Percentiles rank a stretch among this genome's conserved stretches.
These are phyloP conservation scores for Arthroderma uncinatum DNA, from an alignment of 2,329 filamentous ascomycete genomes.

Conservation along the genomic window DNA sequence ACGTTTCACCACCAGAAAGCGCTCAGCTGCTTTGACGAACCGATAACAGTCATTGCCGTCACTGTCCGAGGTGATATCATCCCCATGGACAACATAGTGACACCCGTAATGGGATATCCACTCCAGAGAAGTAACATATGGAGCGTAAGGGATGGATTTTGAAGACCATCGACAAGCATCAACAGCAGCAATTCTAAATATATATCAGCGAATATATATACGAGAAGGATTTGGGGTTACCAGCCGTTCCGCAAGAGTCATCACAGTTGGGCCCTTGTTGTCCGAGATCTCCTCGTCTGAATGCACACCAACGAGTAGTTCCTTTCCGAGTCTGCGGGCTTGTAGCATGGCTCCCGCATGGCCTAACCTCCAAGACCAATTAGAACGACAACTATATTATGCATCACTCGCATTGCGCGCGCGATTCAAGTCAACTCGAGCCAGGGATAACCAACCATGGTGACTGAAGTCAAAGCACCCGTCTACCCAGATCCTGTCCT, in stretches of 20 bases:
- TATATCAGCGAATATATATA: slow-evolving; percentile 1
- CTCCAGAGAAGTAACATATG: slow-evolving; percentile 84
- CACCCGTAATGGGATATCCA: slow-evolving; percentile 96
- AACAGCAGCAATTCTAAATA: slow-evolving; percentile 60
- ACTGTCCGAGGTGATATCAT: slow-evolving; percentile 93
- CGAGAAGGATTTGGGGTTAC: slow-evolving; percentile 15
- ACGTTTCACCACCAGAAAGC: slow-evolving; percentile 94
- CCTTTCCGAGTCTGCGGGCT: slow-evolving; percentile 77
- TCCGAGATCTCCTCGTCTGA: slow-evolving; percentile 90
- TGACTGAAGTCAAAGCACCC: slow-evolving; percentile 99
- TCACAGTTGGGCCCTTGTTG: slow-evolving; percentile 96
- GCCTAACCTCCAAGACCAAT: slow-evolving; percentile 40
- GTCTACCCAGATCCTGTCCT: slow-evolving; percentile 89
- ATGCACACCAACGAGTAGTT: slow-evolving; percentile 86
- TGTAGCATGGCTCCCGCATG: slow-evolving; percentile 96
- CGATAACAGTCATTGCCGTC: slow-evolving; percentile 94
- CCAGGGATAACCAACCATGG: slow-evolving; percentile 51
- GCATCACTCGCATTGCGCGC: too few relatives aligned
- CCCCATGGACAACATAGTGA: slow-evolving; percentile 89
- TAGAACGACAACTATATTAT: slow-evolving; percentile 6
- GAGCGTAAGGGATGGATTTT: slow-evolving; percentile 67
- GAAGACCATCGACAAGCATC: slow-evolving; percentile 95
- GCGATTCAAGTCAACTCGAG: not conserved
- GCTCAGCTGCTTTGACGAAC: slow-evolving; percentile 84
- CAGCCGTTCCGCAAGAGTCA: slow-evolving; percentile 78